Conservation (phyloP, 306 rosid species). For the Potentilla sterilis region DNA sequence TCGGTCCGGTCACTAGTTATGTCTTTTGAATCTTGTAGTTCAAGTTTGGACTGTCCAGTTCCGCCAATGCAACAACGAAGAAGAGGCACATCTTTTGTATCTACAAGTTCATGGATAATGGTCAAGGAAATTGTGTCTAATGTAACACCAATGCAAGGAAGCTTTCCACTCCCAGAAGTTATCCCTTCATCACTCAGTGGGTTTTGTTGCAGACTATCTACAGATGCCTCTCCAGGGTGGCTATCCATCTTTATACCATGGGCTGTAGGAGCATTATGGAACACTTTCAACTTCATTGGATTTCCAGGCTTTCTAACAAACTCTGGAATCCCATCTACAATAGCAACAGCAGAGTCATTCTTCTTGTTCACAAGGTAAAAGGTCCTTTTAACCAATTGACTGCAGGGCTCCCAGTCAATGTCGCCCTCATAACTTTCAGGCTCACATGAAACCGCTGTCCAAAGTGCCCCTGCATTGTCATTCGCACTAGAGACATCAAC, state of each 20-base stretch:
- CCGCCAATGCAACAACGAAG: conserved; percentile 31
- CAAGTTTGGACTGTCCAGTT: conserved; percentile 29
- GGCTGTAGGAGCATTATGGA: conserved; percentile 42
- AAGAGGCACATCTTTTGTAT: conserved; percentile 57
- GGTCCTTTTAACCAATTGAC: conserved; percentile 50
- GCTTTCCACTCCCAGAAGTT: conserved; percentile 41
- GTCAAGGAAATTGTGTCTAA: conserved; percentile 57
- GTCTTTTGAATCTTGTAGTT: conserved; percentile 60
- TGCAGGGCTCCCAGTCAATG: conserved; percentile 58
- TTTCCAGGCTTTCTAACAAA: conserved; percentile 86
- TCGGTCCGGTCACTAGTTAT: conserved; percentile 46
- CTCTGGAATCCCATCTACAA: conserved; percentile 75
- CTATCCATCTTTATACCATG: conserved; percentile 38
- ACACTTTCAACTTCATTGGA: conserved; percentile 83
- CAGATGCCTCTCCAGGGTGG: conserved; percentile 39
- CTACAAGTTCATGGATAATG: conserved; percentile 69
- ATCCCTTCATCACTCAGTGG: conserved; percentile 30
- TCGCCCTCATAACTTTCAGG: conserved; percentile 48
- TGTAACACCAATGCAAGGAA: conserved; percentile 55
- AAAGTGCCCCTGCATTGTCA: conserved; percentile 57
- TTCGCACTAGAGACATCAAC: conserved; percentile 64
- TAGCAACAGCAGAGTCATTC: conserved; percentile 79
- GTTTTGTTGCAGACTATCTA: conserved; percentile 33
- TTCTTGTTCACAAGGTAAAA: conserved; percentile 75
- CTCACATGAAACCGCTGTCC: conserved; percentile 55